These are phyloP conservation scores for Lipomyces sp. DNA, from an alignment of 805 yeast species.

Conservation along the genomic window DNA sequence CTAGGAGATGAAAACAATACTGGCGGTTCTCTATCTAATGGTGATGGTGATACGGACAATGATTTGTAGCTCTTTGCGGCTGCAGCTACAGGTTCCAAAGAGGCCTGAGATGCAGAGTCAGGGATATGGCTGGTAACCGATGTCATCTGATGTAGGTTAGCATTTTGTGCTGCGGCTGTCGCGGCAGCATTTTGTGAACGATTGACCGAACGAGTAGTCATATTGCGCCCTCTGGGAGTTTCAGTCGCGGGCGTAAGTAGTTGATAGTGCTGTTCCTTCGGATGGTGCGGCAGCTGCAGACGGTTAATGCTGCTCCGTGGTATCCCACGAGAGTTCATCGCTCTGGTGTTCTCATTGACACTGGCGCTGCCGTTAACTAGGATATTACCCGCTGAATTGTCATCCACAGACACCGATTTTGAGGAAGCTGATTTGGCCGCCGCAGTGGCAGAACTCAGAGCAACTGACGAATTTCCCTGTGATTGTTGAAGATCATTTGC, in stretches of 20 bases:
- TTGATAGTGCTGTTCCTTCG: not conserved
- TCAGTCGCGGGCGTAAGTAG: not conserved
- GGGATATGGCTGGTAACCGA: not conserved
- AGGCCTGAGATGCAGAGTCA: not conserved
- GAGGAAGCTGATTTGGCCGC: constrained; percentile 7
- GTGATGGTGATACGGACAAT: not conserved
- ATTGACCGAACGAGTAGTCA: not conserved
- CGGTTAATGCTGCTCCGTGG: not conserved
- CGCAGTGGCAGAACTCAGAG: constrained; percentile 3
- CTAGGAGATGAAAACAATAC: not conserved
- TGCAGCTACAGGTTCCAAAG: constrained; percentile 1
- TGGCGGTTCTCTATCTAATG: not conserved
- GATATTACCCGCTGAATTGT: not conserved
- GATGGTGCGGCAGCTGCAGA: not conserved
- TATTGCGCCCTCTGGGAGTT: not conserved
- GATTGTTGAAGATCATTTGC: not conserved
- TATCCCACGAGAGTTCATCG: not conserved
- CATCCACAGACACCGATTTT: not conserved
- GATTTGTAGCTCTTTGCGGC: constrained; percentile 3
- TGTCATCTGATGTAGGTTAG: not conserved
- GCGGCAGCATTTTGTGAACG: constrained; percentile 6
- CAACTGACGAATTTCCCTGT: not conserved
- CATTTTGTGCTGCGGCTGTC: constrained; percentile 1
- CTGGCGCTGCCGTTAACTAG: not conserved
- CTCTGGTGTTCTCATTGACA: not conserved